phyloP scores from a whole-genome alignment of 2,329 filamentous ascomycete genomes.

The Drechslerella dactyloides region DNA sequence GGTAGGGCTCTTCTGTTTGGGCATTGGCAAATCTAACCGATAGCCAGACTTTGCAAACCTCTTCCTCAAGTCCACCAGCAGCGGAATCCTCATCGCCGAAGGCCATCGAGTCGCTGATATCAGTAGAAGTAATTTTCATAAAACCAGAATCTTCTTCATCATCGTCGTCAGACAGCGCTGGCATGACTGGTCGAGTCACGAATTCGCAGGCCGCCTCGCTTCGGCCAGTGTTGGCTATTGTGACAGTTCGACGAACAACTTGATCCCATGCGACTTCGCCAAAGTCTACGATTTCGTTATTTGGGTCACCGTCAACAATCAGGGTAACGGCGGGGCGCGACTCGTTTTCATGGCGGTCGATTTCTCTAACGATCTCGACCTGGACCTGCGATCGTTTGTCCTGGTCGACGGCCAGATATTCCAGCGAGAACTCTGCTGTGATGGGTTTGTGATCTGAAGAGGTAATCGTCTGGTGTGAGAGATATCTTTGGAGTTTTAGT shows the following conservation, averaged over 20 bases:
- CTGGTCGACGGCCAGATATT: constrained; percentile 84
- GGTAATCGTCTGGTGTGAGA: constrained; percentile 83
- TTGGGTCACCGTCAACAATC: constrained; percentile 66
- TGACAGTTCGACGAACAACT: constrained; percentile 71
- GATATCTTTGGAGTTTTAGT: constrained; percentile 64
- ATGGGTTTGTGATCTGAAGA: constrained; percentile 97
- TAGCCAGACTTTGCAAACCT: constrained; percentile 39
- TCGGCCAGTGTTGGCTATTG: constrained; percentile 88
- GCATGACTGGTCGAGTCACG: constrained; percentile 70
- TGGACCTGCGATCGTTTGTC: constrained; percentile 83
- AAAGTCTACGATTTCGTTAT: constrained; percentile 74
- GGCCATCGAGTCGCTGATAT: constrained; percentile 34
- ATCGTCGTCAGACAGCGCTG: constrained; percentile 59
- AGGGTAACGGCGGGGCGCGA: constrained; percentile 80
- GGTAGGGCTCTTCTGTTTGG: constrained; percentile 14
- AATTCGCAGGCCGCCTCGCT: constrained; percentile 81
- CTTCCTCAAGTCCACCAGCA: constrained; percentile 4
- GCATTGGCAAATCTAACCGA: constrained; percentile 30
- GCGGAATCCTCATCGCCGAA: constrained; percentile 40
- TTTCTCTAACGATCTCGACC: constrained; percentile 73
- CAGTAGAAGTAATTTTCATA: constrained; percentile 54
- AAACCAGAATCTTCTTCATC: constrained; percentile 52
- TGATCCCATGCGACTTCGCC: constrained; percentile 75
- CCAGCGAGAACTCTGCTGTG: constrained; percentile 78
- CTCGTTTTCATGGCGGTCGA: constrained; percentile 92